Conservation (phyloP, 2,329 filamentous ascomycete species). For the Neopestalotiopsis rosae region DNA sequence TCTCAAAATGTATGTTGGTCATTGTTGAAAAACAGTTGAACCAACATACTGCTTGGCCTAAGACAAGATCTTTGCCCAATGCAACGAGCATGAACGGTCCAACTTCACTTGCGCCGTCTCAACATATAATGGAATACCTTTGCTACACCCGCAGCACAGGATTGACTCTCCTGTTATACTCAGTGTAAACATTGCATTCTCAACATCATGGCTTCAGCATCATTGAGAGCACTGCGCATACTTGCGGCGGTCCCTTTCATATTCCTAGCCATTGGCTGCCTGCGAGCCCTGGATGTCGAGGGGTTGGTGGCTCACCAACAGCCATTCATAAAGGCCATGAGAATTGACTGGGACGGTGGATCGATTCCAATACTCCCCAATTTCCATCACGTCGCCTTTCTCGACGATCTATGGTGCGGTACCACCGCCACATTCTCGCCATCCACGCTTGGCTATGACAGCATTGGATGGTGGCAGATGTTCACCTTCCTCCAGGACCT, state of each 20-base stretch:
- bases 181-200: too few species aligned
- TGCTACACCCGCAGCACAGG: too few species aligned
- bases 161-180: too few species aligned
- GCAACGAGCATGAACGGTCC: too few species aligned
- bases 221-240: too few species aligned
- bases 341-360: conserved; percentile 27
- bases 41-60: too few species aligned
- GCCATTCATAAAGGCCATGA: conserved; percentile 23
- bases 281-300: neutral
- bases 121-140: too few species aligned
- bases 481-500: conserved; percentile 30
- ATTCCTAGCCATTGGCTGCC: neutral
- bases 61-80: too few species aligned
- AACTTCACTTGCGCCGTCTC: too few species aligned
- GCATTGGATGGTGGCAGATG: conserved; percentile 29
- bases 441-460: conserved; percentile 26
- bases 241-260: neutral
- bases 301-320: conserved; percentile 8
- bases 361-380: conserved; percentile 22
- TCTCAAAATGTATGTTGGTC: too few species aligned
- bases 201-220: too few species aligned
- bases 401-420: conserved; percentile 27
- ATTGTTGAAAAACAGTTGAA: too few species aligned
- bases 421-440: conserved; percentile 25
- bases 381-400: conserved; percentile 23